Base-by-base conservation (phyloP, 2,329 filamentous ascomycete genomes). In the Fusarium dlaminii region DNA sequence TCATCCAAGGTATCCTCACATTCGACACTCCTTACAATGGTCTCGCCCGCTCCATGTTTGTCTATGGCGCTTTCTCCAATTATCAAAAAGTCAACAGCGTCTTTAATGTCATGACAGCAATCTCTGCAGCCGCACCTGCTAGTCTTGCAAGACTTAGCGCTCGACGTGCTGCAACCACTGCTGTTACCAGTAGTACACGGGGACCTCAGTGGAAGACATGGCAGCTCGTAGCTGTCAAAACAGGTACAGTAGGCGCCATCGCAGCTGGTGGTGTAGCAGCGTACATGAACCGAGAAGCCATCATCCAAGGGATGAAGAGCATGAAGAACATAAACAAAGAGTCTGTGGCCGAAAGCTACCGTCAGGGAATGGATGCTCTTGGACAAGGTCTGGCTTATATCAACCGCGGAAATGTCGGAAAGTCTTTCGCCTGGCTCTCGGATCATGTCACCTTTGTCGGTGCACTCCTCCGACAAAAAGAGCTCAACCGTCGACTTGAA, bases 391-490 rank as follows among this genome's bases (percentile, higher is more conserved):
- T 89, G 14, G 87, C 87, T 17, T 90, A 90, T 72, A 84, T 90
- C 79, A 90, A 89, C 78, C 83, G 87, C 12, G 87, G 88, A 20
- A 89, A 87, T 46, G 87, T 90, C 5, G 91, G 91, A 6, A 88
- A 90, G 62, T 93, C 94, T 3, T 92, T 94, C 74, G 89, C 87
- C 24, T 97, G 94, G 91, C 90, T 95, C 8, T 91, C 92, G 0
- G 93, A 92, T 22, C 95, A 98, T 81, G 89, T 97, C 58, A 93
- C 94, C 40, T 98, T 97, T 77, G 92, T 97, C 3, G 94, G 94
- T 0, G 92, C 93, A 51, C 86, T 98, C 5, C 88, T 94, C 74
- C 91, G 93, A 60, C 90, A 90, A 22, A 90, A 92, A 39, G 93
- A 96, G 77, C 84, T 97, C 69, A 89, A 88, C 63, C 87, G 88